These are phyloP conservation scores for Fusarium papillatum DNA, from an alignment of 2,329 filamentous ascomycete species.

Conservation along the genomic window DNA sequence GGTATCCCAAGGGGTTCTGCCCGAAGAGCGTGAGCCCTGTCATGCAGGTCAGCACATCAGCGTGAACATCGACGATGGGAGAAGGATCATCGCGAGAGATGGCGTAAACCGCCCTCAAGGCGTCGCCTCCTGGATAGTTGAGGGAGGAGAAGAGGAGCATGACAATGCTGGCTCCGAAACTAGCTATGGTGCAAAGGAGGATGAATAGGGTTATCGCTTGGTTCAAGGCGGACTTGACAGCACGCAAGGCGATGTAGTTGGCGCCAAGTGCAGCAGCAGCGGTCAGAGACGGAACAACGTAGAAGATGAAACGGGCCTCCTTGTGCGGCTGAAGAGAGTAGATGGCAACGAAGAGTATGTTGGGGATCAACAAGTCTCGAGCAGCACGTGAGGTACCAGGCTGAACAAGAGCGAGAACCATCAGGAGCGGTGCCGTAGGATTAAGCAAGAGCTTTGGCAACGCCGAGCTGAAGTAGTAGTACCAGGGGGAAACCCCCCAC, in stretches of 20 bases:
- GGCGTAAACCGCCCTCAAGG: constrained; percentile 69
- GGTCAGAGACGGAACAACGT: constrained; percentile 85
- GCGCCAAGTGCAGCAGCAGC: constrained; percentile 82
- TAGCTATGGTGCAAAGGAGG: constrained; percentile 69
- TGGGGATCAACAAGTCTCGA: constrained; percentile 71
- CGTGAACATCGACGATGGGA: constrained; percentile 63
- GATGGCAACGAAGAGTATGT: constrained; percentile 78
- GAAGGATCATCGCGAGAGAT: constrained; percentile 43
- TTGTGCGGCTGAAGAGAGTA: constrained; percentile 96
- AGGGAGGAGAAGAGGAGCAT: constrained; percentile 86
- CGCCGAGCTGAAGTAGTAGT: constrained; percentile 88
- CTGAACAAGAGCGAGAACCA: constrained; percentile 65
- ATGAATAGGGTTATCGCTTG: constrained; percentile 67
- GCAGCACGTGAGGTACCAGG: constrained; percentile 60
- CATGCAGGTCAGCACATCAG: constrained; percentile 78
- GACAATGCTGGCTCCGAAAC: constrained; percentile 71
- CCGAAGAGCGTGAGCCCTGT: constrained; percentile 78
- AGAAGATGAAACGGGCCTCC: constrained; percentile 95
- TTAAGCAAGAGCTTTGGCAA: constrained; percentile 89
- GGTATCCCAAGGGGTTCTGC: constrained; percentile 57
- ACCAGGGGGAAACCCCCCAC: constrained; percentile 90
- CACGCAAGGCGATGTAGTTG: constrained; percentile 76
- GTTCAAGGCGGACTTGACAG: constrained; percentile 71
- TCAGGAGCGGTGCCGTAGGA: constrained; percentile 73
- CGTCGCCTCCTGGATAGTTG: constrained; percentile 94